Base-by-base conservation (phyloP, 441 rosid species). In the Gossypium armourianum region DNA sequence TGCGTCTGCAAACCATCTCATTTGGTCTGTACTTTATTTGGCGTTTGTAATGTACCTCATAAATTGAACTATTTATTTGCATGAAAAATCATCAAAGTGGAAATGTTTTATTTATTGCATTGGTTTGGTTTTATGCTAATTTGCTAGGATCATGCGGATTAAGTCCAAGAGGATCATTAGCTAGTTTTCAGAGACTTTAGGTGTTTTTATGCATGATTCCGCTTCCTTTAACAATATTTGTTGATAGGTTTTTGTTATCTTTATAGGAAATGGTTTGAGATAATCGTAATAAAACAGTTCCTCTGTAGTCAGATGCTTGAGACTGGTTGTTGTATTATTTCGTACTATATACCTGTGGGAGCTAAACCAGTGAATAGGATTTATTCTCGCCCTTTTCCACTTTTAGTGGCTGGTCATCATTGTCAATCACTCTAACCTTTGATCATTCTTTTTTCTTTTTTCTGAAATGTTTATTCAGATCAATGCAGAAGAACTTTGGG, bases 401-500 rank as follows among this genome's bases (percentile, higher is more conserved):
- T 66, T 0, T 50, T 20, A 21, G 23, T 54, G 61, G 20, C 60
- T 21, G 57, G 23, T 70, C 63, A 21, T 16, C 7, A 54, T 69
- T 13, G 23, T 19, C 74, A 9, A 65, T 67, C 61, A 49, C 45
- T 76, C 16, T 57, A 54, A 45, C 23, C 50, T 45, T 26, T 79
- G 75, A 76, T 12, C 47, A 4, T 71, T 68, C 58, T 19, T 62
- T 52, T 5, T 65, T 64, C 57, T 17, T 62, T 52, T 23, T n/a
- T 1, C 29, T 79, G n/a, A 52, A 57, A 28, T 66, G 4, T 56
- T 75, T 76, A 50, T 73, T 80, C 82, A 90, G 96, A 83, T 90
- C 45, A 85, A 80, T 73, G 94, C 85, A 2, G 91, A 91, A 59
- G 76, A 90, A 70, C 96, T 94, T 29, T 94, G 98, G 98, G 87